Conservation (phyloP, 805 yeast genomes). For the Pichia insulana region DNA sequence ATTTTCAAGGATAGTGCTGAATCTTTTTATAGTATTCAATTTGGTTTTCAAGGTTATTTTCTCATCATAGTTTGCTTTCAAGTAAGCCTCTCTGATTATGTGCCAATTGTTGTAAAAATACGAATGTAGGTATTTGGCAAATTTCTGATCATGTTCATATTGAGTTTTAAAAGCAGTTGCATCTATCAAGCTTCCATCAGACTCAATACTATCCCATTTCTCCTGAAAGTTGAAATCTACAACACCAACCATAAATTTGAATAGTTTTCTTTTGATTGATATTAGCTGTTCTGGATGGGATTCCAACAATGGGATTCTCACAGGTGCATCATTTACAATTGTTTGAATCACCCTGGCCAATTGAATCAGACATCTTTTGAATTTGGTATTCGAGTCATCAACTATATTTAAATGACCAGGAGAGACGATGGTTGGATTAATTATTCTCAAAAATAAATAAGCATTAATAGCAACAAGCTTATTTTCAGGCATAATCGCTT, state of each 20-base stretch:
- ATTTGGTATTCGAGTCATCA: constrained; percentile 10
- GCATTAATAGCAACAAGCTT: constrained; percentile 74
- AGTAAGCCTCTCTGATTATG: constrained; percentile 19
- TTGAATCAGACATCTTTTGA: constrained; percentile 60
- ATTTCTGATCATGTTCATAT: neutral
- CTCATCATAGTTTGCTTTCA: constrained; percentile 11
- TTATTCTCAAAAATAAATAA: constrained; percentile 68
- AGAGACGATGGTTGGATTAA: constrained; percentile 84
- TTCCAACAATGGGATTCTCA: constrained; percentile 51
- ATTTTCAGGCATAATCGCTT: constrained; percentile 56
- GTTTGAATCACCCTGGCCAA: constrained; percentile 79
- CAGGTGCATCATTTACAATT: constrained; percentile 74
- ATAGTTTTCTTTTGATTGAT: constrained; percentile 32
- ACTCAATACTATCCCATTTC: constrained; percentile 6
- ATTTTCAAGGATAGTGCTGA: constrained; percentile 40
- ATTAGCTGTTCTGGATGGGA: constrained; percentile 34
- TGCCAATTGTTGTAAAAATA: constrained; percentile 43
- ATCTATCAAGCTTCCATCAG: no score
- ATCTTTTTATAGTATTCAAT: constrained; percentile 26
- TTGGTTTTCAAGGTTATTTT: constrained; percentile 14
- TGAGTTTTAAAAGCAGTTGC: no score
- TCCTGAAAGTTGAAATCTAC: constrained; percentile 14
- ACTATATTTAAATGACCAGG: constrained; percentile 51
- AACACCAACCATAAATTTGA: constrained; percentile 31
- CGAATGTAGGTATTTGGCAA: constrained; percentile 31